Percentiles rank a stretch among this genome's conserved stretches.
These are phyloP conservation scores for Thraustochytrium sp. DNA, from an alignment of 352 stramenopile species.

Conservation along the genomic window DNA sequence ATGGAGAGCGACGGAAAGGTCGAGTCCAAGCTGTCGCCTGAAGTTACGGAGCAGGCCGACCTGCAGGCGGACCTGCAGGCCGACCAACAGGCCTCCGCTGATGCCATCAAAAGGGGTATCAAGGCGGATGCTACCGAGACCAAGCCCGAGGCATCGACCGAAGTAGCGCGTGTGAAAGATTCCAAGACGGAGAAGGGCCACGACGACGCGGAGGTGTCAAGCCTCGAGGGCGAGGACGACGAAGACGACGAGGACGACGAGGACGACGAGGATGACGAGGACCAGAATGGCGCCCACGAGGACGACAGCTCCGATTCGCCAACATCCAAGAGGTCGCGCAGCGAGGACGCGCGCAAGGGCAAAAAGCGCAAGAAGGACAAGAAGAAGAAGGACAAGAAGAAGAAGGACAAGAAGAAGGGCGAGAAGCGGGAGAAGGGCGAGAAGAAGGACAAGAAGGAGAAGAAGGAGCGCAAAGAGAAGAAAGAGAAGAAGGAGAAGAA, in stretches of 20 bases:
- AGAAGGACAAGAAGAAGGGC: constrained; percentile 14
- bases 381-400: constrained; percentile 19
- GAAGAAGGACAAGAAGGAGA: constrained; percentile 37
- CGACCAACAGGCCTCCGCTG: too few relatives aligned
- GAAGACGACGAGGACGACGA: constrained; percentile 35
- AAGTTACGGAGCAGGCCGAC: too few relatives aligned
- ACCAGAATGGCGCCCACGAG: not conserved
- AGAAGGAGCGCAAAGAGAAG: constrained; percentile 43
- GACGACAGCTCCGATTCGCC: not conserved
- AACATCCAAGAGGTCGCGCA: not conserved
- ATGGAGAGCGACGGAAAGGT: too few relatives aligned
- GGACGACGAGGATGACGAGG: constrained; percentile 22
- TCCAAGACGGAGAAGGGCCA: constrained; percentile 17
- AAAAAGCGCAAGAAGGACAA: not conserved
- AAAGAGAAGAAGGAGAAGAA: constrained; percentile 44
- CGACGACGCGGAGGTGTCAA: constrained; percentile 13
- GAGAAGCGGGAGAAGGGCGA: constrained; percentile 34
- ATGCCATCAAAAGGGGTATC: too few relatives aligned
- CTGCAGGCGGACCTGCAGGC: too few relatives aligned
- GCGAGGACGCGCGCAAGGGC: not conserved
- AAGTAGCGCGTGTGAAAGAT: not conserved
- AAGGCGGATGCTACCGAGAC: too few relatives aligned
- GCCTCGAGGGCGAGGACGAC: constrained; percentile 16
- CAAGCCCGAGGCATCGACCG: not conserved
- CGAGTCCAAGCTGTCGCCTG: too few relatives aligned